These are phyloP conservation scores for Lachancea kluyveri DNA, from an alignment of 805 yeast genomes.

Conservation along the genomic window DNA sequence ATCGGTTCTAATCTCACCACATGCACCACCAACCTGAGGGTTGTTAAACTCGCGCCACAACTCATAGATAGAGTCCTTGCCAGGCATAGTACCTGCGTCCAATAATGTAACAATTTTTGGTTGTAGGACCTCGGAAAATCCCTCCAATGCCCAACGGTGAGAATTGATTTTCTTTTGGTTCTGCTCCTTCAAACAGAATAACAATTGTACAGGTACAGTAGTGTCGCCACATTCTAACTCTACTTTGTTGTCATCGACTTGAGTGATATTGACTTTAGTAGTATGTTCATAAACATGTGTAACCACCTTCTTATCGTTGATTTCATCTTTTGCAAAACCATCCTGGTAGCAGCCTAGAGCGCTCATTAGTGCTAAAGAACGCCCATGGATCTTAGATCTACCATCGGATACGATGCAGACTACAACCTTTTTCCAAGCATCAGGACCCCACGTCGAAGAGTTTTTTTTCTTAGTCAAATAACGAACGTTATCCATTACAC, in stretches of 20 bases:
- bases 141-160: constrained; percentile 95
- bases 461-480: constrained; percentile 62
- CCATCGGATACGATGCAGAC: constrained; percentile 91
- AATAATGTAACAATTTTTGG: constrained; percentile 80
- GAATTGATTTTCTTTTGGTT: constrained; percentile 89
- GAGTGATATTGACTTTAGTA: constrained; percentile 78
- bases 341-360: constrained; percentile 91
- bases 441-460: constrained; percentile 85
- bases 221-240: constrained; percentile 43
- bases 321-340: constrained; percentile 88
- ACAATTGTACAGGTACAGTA: constrained; percentile 77
- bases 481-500: constrained; percentile 81
- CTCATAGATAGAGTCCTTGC: constrained; percentile 75
- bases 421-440: constrained; percentile 90
- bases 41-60: constrained; percentile 81
- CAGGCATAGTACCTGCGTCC: constrained; percentile 94
- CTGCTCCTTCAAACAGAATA: constrained; percentile 85
- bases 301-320: constrained; percentile 73
- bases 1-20: constrained; percentile 92
- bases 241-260: constrained; percentile 54
- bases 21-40: constrained; percentile 89
- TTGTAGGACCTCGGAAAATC: constrained; percentile 73
- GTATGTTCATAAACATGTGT: constrained; percentile 94
- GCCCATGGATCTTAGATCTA: constrained; percentile 71
- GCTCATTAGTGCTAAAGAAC: constrained; percentile 73